phyloP scores from a whole-genome alignment of 441 rosid genomes.

The Croton setiger region DNA sequence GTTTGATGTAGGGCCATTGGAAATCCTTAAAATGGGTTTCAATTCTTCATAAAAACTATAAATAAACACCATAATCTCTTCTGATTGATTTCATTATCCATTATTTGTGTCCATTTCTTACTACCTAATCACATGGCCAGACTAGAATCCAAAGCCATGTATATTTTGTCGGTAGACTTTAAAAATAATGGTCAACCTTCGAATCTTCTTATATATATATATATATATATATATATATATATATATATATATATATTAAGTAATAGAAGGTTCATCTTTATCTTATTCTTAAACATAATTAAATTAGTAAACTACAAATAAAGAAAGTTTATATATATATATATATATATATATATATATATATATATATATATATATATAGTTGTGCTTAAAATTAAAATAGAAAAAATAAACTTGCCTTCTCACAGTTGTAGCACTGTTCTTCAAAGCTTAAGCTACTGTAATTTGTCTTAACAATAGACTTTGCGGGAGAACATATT shows the following conservation, averaged over 20 bases:
- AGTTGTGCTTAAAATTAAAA: too few species aligned
- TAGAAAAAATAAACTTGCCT: conserved; percentile 34
- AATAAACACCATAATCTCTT: too few species aligned
- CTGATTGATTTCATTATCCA: neutral
- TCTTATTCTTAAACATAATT: neutral
- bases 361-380: too few species aligned
- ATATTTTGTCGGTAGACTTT: neutral
- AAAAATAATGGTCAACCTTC: neutral
- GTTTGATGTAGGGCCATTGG: too few species aligned
- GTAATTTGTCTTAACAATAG: conserved; percentile 55
- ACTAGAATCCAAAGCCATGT: conserved; percentile 15
- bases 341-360: too few species aligned
- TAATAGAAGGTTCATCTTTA: neutral
- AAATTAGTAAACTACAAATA: neutral
- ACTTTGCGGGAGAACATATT: conserved; percentile 66
- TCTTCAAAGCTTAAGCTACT: conserved; percentile 40
- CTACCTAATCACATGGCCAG: conserved; percentile 15
- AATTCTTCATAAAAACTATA: too few species aligned
- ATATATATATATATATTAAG: too few species aligned
- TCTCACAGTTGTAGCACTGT: conserved; percentile 77
- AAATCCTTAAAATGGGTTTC: too few species aligned
- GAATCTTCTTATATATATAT: neutral
- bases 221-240: too few species aligned
- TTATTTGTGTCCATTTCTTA: neutral
- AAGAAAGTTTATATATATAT: neutral